Conservation (phyloP, 148 eudicot species). For the Rhododendron molle region DNA sequence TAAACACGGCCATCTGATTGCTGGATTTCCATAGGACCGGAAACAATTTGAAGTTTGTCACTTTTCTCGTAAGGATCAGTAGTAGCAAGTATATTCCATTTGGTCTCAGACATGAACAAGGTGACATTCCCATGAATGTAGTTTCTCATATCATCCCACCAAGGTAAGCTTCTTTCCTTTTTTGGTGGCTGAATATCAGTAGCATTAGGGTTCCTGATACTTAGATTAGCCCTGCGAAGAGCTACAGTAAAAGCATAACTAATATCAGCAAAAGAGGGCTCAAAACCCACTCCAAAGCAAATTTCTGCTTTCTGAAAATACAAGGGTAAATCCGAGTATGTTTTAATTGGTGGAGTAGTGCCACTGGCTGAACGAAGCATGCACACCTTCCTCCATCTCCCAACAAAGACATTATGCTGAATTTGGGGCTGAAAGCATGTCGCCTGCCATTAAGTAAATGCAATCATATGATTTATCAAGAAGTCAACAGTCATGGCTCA, state of each 20-base stretch:
- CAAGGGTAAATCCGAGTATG: conserved; percentile 74
- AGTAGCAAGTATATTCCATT: conserved; percentile 78
- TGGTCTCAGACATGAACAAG: conserved; percentile 68
- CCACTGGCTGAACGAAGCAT: conserved; percentile 94
- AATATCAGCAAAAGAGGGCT: conserved; percentile 86
- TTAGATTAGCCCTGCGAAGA: conserved; percentile 93
- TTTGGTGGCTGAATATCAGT: conserved; percentile 55
- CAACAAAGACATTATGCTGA: conserved; percentile 73
- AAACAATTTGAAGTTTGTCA: conserved; percentile 69
- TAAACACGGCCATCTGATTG: conserved; percentile 92
- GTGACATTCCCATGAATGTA: conserved; percentile 76
- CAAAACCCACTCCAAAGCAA: conserved; percentile 88
- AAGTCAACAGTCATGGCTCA: not conserved
- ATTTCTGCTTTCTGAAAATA: conserved; percentile 83
- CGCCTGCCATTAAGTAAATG: conserved; percentile 51
- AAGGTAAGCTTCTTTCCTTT: conserved; percentile 92
- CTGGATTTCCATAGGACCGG: conserved; percentile 73
- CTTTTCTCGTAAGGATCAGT: conserved; percentile 88
- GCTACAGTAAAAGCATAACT: conserved; percentile 96
- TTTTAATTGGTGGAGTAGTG: conserved; percentile 93
- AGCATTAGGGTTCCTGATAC: conserved; percentile 71
- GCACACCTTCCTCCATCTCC: conserved; percentile 88
- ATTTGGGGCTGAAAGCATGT: conserved; percentile 96
- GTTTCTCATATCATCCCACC: conserved; percentile 99
- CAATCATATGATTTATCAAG: conserved; percentile 5